These are phyloP conservation scores for Quaeritorhiza haematococci DNA, from an alignment of 371 early-diverging fungal genomes.

Conservation along the genomic window DNA sequence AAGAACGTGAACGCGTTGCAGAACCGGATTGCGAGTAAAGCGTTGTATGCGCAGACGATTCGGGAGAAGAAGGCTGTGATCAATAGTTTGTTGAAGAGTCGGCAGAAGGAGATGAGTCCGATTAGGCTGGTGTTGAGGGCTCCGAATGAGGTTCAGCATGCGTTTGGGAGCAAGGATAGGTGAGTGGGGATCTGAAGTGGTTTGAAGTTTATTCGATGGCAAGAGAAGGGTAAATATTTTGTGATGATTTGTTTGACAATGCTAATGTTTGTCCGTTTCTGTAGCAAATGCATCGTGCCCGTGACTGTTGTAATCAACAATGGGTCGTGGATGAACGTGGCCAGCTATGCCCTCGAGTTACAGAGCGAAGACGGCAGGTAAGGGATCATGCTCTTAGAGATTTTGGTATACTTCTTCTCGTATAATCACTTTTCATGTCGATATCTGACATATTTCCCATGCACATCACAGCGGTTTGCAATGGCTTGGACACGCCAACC, in stretches of 20 bases:
- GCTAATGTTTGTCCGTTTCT: background rate
- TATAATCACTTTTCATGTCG: too few relatives aligned
- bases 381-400: too few relatives aligned
- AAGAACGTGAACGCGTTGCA: constrained; percentile 9
- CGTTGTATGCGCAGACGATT: constrained; percentile 64
- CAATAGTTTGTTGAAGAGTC: constrained; percentile 53
- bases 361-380: too few relatives aligned
- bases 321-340: constrained; percentile 60
- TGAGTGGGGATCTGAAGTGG: constrained; percentile 17
- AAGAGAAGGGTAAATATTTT: background rate
- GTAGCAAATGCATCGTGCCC: constrained; percentile 48
- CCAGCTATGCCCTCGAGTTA: constrained; percentile 52
- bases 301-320: constrained; percentile 48
- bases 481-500: constrained; percentile 61
- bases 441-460: too few relatives aligned
- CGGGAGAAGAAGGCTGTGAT: constrained; percentile 60
- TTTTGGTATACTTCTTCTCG: too few relatives aligned
- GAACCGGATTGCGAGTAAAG: constrained; percentile 39
- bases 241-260: background rate
- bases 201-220: background rate
- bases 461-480: too few relatives aligned
- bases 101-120: constrained; percentile 63
- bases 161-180: constrained; percentile 49
- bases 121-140: constrained; percentile 51
- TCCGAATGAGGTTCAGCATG: constrained; percentile 37